Conservation (phyloP, 2,329 filamentous ascomycete species). For the Cryphonectria japonica region DNA sequence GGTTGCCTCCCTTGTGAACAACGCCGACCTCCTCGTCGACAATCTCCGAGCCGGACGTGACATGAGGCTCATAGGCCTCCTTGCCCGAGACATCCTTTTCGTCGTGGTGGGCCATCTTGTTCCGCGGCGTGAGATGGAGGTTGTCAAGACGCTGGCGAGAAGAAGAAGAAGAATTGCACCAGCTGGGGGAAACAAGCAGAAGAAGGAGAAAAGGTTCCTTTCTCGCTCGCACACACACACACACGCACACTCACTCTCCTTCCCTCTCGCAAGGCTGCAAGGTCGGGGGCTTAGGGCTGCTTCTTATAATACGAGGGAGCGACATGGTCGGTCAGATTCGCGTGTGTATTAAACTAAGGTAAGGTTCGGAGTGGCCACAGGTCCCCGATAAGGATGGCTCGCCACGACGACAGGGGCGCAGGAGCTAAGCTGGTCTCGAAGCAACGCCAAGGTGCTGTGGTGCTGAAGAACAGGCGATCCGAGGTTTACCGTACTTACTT, state of each 20-base stretch:
- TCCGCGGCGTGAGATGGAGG: neutral
- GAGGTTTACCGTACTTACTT: neutral
- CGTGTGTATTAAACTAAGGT: neutral
- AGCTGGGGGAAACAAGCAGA: neutral
- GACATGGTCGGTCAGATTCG: neutral
- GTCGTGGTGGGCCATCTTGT: constrained; percentile 36
- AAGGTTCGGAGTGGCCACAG: constrained; percentile 6
- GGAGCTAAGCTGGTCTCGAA: constrained; percentile 21
- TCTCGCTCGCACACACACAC: no score
- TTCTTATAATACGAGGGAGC: constrained; percentile 8
- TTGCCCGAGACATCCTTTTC: constrained; percentile 35
- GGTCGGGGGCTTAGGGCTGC: neutral
- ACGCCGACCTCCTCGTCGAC: constrained; percentile 43
- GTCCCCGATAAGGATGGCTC: constrained; percentile 17
- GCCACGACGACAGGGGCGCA: constrained; percentile 18
- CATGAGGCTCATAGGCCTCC: constrained; percentile 29
- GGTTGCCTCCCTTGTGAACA: constrained; percentile 39
- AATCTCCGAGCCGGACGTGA: constrained; percentile 29
- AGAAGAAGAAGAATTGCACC: neutral
- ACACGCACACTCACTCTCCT: neutral
- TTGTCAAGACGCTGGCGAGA: neutral
- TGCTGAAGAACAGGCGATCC: constrained; percentile 7
- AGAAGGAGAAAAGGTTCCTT: neutral
- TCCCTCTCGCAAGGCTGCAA: neutral
- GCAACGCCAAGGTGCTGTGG: constrained; percentile 9